Evolutionary conservation across 768 basidiomycete genomes (phyloP), one percentile per base, ranked within the genome.

Genomic region (Kwoniella shandongensis): DNA sequence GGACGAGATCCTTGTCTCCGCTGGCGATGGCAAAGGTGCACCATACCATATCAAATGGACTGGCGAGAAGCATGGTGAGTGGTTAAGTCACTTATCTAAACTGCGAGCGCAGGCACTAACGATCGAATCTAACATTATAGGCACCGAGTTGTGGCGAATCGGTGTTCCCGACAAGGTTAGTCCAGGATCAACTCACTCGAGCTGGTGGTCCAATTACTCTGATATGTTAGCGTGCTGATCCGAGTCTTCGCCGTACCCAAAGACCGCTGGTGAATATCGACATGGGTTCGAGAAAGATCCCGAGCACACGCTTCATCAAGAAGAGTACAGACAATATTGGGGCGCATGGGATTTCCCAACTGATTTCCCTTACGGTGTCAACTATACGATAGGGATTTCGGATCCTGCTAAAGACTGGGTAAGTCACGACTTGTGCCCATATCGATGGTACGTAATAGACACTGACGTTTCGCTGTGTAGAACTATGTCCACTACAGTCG

Each of bases 351-450:
- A 70, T 45, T 70, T 62, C 54, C 27, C 46, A 35, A 62, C 17
- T 30, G 69, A 70, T 44, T 70, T 70, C 59, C 66, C 69, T 0
- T 44, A 45, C 15, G 66, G 66, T 25, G 59, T 70, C 30, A 65
- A 70, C 46, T 70, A 49, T 54, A 55, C 41, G 1, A 55, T 70
- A 32, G 66, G 66, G n/a, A 30, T 57, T 23, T 49, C 44, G 22
- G 30, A 52, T 29, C 32, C 32, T 17, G 52, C 65, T 2, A 42
- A 49, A 15, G 68, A 70, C 41, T 67, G 47, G 47, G 40, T 42
- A 18, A n/a, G 40, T 32, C n/a, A n/a, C n/a, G n/a, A n/a, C n/a
- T n/a, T n/a, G n/a, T n/a, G n/a, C n/a, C n/a, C n/a, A 32, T 32
- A 32, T 32, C 32, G 32, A 32, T 13, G n/a, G n/a, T n/a, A n/a